Evolutionary conservation across 345 rosid species (phyloP).

Genomic region (Microcos paniculata): DNA sequence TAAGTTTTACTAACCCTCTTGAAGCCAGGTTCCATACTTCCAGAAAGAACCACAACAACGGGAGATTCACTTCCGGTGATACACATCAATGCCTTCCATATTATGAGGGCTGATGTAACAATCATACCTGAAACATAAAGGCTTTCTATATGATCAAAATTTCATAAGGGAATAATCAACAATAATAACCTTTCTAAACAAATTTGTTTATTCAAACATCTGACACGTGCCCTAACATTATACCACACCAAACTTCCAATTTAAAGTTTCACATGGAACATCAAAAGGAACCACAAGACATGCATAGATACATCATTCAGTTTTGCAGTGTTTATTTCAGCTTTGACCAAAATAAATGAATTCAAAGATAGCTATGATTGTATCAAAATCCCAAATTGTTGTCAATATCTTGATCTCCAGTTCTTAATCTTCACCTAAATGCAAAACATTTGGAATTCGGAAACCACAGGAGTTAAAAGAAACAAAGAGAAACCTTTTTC

Average conservation of each 20-base stretch:
- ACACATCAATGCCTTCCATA: slow-evolving; percentile 97
- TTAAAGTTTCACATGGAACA: not conserved
- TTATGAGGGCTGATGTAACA: slow-evolving; percentile 89
- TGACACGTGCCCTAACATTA: not conserved
- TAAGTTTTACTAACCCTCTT: slow-evolving; percentile 63
- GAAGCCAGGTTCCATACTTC: slow-evolving; percentile 99
- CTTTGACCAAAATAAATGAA: not conserved
- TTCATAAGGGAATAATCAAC: not conserved
- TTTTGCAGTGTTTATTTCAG: not conserved
- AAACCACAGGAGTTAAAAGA: not conserved
- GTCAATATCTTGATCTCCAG: not conserved
- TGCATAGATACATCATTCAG: not conserved
- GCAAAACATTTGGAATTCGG: not conserved
- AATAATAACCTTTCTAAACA: not conserved
- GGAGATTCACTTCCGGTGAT: slow-evolving; percentile 98
- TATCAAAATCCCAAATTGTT: not conserved
- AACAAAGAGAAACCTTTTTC: not conserved
- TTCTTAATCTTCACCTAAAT: not conserved
- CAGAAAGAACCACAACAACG: slow-evolving; percentile 97
- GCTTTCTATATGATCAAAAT: not conserved
- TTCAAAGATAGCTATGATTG: not conserved
- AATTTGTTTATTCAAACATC: not conserved
- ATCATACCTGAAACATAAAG: slow-evolving; percentile 68
- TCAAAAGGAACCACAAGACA: not conserved
- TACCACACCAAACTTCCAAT: not conserved